Base-by-base conservation (phyloP, 2,329 filamentous ascomycete species). In the Anisogramma anomala region DNA sequence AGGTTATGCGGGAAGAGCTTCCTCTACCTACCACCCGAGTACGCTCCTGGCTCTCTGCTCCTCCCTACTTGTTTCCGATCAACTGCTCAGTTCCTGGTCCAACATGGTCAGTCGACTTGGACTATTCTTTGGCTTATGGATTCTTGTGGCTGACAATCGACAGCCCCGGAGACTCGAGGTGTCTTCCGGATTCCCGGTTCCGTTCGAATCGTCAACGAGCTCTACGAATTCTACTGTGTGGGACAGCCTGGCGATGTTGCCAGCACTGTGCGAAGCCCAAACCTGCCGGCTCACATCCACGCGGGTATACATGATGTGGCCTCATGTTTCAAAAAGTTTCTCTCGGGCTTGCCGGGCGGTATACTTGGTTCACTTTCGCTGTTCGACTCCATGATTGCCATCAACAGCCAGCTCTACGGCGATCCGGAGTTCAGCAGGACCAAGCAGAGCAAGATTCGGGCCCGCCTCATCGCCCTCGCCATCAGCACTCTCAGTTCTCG, bases 61-160 rank as follows among this genome's bases (percentile, higher is more conserved):
- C 58, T 83, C 22, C 79, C 79, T 7, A 81, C 78, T 3, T 80
- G 78, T 49, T 66, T 83, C 36, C 74, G 78, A 33, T 78, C 79
- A 8, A 77, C 74, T 7, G 76, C 72, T n/a, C 74, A 81, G 48
- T 69, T 76, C 53, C 65, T 83, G 8, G 64, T 76, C 3, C 72
- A 79, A 35, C 60, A 80, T 55, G 71, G 73, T 74, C 53, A 53
- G 64, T 43, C 13, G 6, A 9, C 9, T 34, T 4, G 4, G 3
- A 14, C 8, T 25, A 15, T 6, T 8, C 11, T 3, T 3, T 39
- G 23, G 19, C 25, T 18, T 9, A n/a, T 17, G 36, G 41, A 51
- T 58, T 22, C 25, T 18, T 9, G n/a, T 17, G 36, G 41, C 51
- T 58, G 20, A 58, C 39, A 34, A 6, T 27, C 34, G 10, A 10